A percentile compares a stretch with the other conserved stretches of the same genome.
Evolutionary conservation across 257 asterid species (phyloP).

Genomic region (Solanum paucissectum): DNA sequence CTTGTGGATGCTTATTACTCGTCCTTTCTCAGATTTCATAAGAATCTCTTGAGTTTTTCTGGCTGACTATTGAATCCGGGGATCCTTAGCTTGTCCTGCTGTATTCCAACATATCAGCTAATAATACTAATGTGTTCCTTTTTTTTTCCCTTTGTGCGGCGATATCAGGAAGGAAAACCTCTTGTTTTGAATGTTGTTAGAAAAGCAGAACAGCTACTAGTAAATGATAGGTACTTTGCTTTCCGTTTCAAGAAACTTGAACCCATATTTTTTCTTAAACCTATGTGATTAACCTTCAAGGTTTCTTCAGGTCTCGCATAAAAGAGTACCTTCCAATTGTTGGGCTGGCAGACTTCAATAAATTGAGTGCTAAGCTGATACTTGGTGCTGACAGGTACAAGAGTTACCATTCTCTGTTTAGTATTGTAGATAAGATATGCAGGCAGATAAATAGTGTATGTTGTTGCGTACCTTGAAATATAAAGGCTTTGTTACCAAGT

Average conservation of each 20-base stretch:
- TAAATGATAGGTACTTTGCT: conserved; percentile 54
- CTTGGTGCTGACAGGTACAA: conserved; percentile 85
- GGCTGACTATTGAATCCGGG: background rate
- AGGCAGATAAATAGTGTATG: background rate
- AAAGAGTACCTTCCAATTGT: conserved; percentile 90
- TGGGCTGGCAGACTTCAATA: conserved; percentile 83
- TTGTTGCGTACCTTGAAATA: background rate
- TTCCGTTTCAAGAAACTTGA: background rate
- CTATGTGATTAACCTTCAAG: background rate
- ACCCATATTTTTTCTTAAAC: background rate
- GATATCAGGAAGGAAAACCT: conserved; percentile 89
- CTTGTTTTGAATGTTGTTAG: conserved; percentile 91
- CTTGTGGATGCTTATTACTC: background rate
- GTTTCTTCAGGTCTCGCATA: conserved; percentile 58
- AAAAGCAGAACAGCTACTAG: conserved; percentile 68
- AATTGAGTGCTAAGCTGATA: conserved; percentile 86
- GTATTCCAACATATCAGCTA: background rate
- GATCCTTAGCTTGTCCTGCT: background rate
- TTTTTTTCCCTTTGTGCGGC: background rate
- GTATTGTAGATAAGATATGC: background rate
- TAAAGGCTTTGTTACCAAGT: background rate
- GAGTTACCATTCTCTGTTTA: background rate
- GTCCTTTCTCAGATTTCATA: background rate
- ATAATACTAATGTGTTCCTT: background rate
- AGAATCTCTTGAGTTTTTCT: background rate